These are phyloP conservation scores for Starmerella floricola DNA, from an alignment of 805 yeast species.

Conservation along the genomic window DNA sequence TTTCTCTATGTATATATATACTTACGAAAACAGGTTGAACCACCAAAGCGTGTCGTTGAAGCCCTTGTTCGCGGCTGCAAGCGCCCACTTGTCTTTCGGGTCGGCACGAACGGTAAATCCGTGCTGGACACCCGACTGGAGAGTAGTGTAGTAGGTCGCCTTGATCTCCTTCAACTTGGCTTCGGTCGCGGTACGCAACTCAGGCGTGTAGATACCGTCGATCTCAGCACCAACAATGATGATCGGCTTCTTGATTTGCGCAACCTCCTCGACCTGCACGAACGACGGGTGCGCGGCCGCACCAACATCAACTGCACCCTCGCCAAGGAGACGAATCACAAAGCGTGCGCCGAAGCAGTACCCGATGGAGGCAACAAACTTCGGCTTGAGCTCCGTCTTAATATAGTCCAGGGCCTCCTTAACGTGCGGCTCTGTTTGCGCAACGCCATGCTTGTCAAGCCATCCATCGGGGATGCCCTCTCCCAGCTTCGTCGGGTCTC, in stretches of 20 bases:
- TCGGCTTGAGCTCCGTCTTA: conserved; percentile 35
- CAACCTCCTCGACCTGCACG: conserved; percentile 52
- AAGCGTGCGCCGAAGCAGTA: conserved; percentile 79
- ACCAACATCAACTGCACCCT: conserved; percentile 37
- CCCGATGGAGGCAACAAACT: conserved; percentile 43
- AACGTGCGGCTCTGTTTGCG: conserved; percentile 39
- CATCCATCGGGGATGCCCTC: conserved; percentile 32
- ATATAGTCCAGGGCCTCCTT: conserved; percentile 38
- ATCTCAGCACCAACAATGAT: conserved; percentile 62
- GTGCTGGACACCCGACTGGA: conserved; percentile 55
- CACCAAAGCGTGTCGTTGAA: conserved; percentile 33
- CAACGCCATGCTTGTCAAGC: conserved; percentile 42
- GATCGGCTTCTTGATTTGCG: conserved; percentile 48
- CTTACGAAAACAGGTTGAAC: conserved; percentile 14
- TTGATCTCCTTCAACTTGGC: conserved; percentile 41
- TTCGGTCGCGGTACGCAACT: conserved; percentile 52
- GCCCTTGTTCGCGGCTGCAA: conserved; percentile 58
- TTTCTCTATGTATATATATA: no score
- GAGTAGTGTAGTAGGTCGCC: conserved; percentile 46
- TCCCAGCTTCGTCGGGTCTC: conserved; percentile 36
- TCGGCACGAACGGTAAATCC: conserved; percentile 81
- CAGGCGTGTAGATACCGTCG: conserved; percentile 52
- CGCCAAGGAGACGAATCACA: conserved; percentile 40
- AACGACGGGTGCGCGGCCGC: conserved; percentile 82
- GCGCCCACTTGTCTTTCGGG: conserved; percentile 36